Base-by-base conservation (phyloP, 768 basidiomycete species). In the Boletus reticuloceps region DNA sequence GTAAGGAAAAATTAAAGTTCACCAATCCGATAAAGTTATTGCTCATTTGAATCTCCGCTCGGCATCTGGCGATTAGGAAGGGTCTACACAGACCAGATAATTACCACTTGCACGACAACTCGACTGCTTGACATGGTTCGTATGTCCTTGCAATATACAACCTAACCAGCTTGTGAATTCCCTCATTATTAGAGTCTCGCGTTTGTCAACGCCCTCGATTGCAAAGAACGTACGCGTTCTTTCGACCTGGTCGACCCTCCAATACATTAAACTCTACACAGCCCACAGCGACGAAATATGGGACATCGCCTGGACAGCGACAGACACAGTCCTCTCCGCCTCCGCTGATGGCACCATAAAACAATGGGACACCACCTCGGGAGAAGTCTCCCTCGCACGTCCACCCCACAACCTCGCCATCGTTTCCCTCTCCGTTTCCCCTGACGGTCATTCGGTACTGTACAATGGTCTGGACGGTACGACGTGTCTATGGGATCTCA, bases 391-490 rank as follows among this genome's bases (percentile, higher is more conserved):
- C 50, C 75, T 75, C 12, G 74, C 85, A 34, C 83, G 85, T 17
- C 72, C 82, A 37, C 78, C 87, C n/a, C 91, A 96, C 72, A 85
- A 91, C 8, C 84, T 96, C 19, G 94, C 90, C 3, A 82, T 94
- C 59, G 83, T 91, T 17, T 92, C 92, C 6, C 72, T 96, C 34
- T 91, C 90, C 17, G 82, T 83, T 9, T 80, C 85, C 19, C 78
- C 81, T 0, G 78, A 83, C 46, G 94, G 91, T 9, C 76, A 73
- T 45, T 74, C 72, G 31, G 91, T 84, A 0, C 69, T 97, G 43
- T 88, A 85, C 62, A 93, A 93, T 64, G 88, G 88, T 51, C 76
- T 95, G 19, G 94, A 96, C 63, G 94, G 94, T 2, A 80, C 87
- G 29, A 92, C 91, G 0, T 79, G 74, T 45, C 72, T 95, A 25